A percentile compares a stretch with the other conserved stretches of the same genome.
phyloP scores from a whole-genome alignment of 2,329 filamentous ascomycete species.

The Xylaria sp. region DNA sequence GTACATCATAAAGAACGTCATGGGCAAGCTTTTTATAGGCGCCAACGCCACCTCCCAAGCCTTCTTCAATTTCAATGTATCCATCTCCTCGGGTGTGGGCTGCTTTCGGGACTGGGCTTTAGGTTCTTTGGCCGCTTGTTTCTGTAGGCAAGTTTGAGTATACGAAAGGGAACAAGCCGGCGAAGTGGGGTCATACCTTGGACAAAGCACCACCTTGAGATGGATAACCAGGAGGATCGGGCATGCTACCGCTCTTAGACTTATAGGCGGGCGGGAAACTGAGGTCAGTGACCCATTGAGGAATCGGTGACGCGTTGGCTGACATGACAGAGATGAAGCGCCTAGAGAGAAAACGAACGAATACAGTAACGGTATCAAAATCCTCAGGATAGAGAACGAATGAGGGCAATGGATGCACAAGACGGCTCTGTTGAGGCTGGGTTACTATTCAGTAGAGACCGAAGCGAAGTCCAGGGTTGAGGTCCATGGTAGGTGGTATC shows the following conservation, averaged over 20 bases:
- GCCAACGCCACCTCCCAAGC: constrained; percentile 97
- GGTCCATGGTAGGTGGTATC: constrained; percentile 8
- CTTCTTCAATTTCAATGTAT: constrained; percentile 96
- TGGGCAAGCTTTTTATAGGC: constrained; percentile 92
- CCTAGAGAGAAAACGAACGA: too few relatives aligned
- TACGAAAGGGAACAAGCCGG: constrained; percentile 14
- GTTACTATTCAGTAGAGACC: neutral
- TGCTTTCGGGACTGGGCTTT: constrained; percentile 69
- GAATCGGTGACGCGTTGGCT: constrained; percentile 58
- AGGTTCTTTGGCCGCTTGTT: constrained; percentile 61
- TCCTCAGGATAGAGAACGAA: neutral
- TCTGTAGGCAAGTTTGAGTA: constrained; percentile 49
- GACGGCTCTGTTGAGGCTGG: neutral
- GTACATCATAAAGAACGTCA: constrained; percentile 99
- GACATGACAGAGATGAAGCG: constrained; percentile 33
- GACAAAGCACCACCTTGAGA: constrained; percentile 61
- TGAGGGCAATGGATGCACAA: neutral
- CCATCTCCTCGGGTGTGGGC: constrained; percentile 85
- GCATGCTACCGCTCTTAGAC: constrained; percentile 73
- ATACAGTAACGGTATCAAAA: neutral
- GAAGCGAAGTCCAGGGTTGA: constrained; percentile 13
- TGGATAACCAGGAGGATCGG: constrained; percentile 88
- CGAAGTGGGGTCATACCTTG: constrained; percentile 60
- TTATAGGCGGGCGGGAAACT: constrained; percentile 74
- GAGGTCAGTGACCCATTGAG: constrained; percentile 86